phyloP scores from a whole-genome alignment of 2,329 filamentous ascomycete species.

The Colletotrichum navitas region DNA sequence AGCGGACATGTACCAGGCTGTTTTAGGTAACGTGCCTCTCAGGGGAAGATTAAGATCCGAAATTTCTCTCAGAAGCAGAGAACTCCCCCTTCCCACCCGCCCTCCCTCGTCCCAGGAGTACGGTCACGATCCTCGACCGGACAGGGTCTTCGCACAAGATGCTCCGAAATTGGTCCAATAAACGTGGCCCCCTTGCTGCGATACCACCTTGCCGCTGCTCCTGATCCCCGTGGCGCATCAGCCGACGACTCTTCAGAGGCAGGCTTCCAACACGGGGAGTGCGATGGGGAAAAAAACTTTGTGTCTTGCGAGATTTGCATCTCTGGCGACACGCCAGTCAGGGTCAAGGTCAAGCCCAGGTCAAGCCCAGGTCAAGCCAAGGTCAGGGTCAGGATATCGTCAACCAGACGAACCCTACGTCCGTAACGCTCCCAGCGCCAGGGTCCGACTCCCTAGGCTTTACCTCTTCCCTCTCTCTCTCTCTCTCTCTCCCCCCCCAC shows the following conservation, averaged over 20 bases:
- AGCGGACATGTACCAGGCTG: constrained; percentile 5
- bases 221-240: not conserved
- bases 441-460: not conserved
- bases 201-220: not conserved
- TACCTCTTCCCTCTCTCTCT: not conserved
- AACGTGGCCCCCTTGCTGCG: constrained; percentile 2
- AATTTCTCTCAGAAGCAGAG: not conserved
- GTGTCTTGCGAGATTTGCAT: not conserved
- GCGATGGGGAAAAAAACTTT: not conserved
- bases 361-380: not conserved
- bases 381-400: not conserved
- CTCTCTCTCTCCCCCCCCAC: too few species aligned
- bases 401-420: not conserved
- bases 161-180: not conserved
- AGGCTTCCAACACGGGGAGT: not conserved
- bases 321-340: not conserved
- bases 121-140: constrained; percentile 6
- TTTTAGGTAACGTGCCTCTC: not conserved
- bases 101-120: not conserved
- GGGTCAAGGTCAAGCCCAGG: not conserved
- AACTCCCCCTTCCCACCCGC: not conserved
- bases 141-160: not conserved
- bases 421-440: not conserved
- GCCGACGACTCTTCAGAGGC: not conserved
- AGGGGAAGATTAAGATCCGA: not conserved